Evolutionary conservation across 2,329 filamentous ascomycete species (phyloP), one percentile per base, ranked within the genome.

Genomic region (Trichoderma citrinoviride): DNA sequence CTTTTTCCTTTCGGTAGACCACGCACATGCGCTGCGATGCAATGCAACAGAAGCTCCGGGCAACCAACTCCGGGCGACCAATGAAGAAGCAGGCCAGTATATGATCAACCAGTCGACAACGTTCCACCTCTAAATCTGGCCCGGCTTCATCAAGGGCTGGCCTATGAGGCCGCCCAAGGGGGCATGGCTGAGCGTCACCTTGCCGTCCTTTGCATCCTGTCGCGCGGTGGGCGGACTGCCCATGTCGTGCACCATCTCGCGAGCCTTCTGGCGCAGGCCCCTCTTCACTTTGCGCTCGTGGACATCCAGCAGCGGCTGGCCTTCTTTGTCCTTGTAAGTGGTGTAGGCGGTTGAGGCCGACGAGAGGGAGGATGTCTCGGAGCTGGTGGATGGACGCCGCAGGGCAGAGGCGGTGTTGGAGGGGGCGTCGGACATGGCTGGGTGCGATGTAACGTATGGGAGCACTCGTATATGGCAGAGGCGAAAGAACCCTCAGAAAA

Each of bases 171-270:
- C 69, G 7, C 72, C 72, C 47, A 73, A 67, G 40, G 75, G 71
- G 54, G 70, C 66, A 67, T 71, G 73, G 47, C 71, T 72, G 62
- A 70, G 67, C 41, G 73, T 72, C 52, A 50, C 65, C 64, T 69
- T 75, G 41, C 75, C 75, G 14, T 72, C 72, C 68, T 72, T 74
- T 58, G 69, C 73, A 64, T 76, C 74, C 63, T 75, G 72, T 53
- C 73, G 68, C 29, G 67, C 61, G 14, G 74, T 76, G 1, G 74
- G 74, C 49, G 75, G 75, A 29, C 68, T 71, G 58, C 75, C 74
- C 56, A 76, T 69, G 55, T 76, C 74, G 55, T 73, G 69, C 33
- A 76, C 69, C 57, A 76, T 71, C 52, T 75, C 74, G 65, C 74
- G 74, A 17, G 75, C 74, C 62, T 73, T 73, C 61, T 76, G 72